A percentile compares a stretch with the other conserved stretches of the same genome.
These are phyloP conservation scores for Cicer judaicum DNA, from an alignment of 306 rosid genomes.

Conservation along the genomic window DNA sequence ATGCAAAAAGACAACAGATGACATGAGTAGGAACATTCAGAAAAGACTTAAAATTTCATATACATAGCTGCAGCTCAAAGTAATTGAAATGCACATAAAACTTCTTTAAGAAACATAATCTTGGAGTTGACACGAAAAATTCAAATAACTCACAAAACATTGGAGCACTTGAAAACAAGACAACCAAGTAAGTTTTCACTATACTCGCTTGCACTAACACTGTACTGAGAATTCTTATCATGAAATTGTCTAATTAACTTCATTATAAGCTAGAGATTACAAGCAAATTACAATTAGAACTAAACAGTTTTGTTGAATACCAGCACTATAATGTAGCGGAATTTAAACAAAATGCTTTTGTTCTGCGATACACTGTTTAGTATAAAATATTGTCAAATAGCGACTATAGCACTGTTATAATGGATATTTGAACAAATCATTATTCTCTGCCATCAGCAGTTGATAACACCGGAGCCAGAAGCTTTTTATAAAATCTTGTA, in stretches of 20 bases:
- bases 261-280: slow-evolving; percentile 21
- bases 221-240: slow-evolving; percentile 19
- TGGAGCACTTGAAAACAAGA: slow-evolving; percentile 21
- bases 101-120: slow-evolving; percentile 11
- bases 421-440: too few species aligned
- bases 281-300: slow-evolving; percentile 13
- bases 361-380: too few species aligned
- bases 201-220: background rate
- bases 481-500: slow-evolving; percentile 5
- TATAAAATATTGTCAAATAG: too few species aligned
- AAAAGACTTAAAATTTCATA: slow-evolving; percentile 36
- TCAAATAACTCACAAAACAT: slow-evolving; percentile 16
- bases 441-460: too few species aligned
- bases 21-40: slow-evolving; percentile 28
- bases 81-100: slow-evolving; percentile 21
- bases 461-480: background rate
- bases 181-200: slow-evolving; percentile 16
- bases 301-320: background rate
- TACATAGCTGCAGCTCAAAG: slow-evolving; percentile 29
- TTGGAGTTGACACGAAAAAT: slow-evolving; percentile 1
- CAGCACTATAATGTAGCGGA: slow-evolving; percentile 16
- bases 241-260: slow-evolving; percentile 9
- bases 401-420: too few species aligned
- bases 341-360: too few species aligned
- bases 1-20: slow-evolving; percentile 18